Base-by-base conservation (phyloP, 768 basidiomycete genomes). In the Lactarius trivialis region DNA sequence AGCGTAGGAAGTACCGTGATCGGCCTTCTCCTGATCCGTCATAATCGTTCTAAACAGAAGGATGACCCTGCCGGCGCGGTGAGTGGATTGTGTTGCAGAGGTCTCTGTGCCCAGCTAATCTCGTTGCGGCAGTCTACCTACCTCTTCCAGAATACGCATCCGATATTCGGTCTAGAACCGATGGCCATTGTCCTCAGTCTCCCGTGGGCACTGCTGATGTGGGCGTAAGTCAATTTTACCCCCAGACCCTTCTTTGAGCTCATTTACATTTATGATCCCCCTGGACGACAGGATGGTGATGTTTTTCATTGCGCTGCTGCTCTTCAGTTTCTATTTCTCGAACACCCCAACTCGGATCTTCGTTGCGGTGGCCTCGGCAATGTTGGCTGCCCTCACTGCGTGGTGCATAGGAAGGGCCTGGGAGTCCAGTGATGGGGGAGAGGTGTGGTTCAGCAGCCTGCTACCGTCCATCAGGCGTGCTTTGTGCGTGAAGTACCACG, bases 1-100 rank as follows among this genome's bases (percentile, higher is more conserved):
- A 82, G 78, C 60, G 72, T 81, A 17, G 81, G 80, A 4, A 75
- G 76, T 50, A 79, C 80, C 58, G 72, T 82, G 15, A 64, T 80
- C 15, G 77, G 78, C 2, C 71, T 82, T 21, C 68, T 81, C 11
- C 74, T 82, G 7, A 68, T 79, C 41, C 73, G 80, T 21, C 76
- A 79, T 56, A 75, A 76, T 60, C 71, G 75, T 41, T 72, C 73
- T 12, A 52, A 76, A 76, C 63, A 72, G 69, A 43, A 70, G 69
- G 56, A 69, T 73, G 28, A 73, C 70, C 48, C 73, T 73, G 17
- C 51, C 0, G 26, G 37, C 33, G 19, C 36, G 19, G 34, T 37
- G 15, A 37, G 37, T 17, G 15, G 11, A 48, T n/a, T 24, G 7
- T 14, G 2, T 12, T 2, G 21, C 12, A 24, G 14, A 24, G 45